phyloP scores from a whole-genome alignment of 306 rosid species.

The Cucumis hystrix region DNA sequence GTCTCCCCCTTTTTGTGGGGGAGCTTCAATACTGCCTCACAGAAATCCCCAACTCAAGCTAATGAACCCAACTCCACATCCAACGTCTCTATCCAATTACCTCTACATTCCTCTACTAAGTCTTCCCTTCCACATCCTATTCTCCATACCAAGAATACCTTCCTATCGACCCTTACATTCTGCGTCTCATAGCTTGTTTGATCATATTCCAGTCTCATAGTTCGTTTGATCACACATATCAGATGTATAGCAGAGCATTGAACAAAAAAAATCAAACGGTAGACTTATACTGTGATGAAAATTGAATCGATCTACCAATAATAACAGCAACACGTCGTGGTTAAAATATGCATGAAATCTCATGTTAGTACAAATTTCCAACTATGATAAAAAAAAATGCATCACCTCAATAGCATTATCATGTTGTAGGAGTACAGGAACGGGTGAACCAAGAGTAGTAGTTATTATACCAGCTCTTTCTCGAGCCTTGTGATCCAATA shows the following conservation, averaged over 20 bases:
- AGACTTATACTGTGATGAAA: neutral
- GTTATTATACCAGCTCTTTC: conserved; percentile 90
- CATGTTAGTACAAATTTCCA: neutral
- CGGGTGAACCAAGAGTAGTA: conserved; percentile 80
- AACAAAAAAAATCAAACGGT: neutral
- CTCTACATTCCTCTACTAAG: no score
- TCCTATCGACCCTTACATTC: no score
- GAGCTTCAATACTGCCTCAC: no score
- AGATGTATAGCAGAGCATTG: neutral
- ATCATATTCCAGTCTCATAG: no score
- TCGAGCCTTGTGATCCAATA: conserved; percentile 91
- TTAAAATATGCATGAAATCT: neutral
- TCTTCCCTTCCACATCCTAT: no score
- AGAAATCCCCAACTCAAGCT: no score
- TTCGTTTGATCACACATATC: neutral
- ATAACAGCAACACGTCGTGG: neutral
- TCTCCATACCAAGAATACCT: no score
- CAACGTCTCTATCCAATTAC: no score
- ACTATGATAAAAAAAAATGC: neutral
- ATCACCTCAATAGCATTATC: conserved; percentile 83
- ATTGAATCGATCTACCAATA: neutral
- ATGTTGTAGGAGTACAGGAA: conserved; percentile 59
- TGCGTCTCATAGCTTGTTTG: no score
- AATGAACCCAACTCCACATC: no score
- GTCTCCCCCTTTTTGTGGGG: no score